phyloP scores from a whole-genome alignment of 768 basidiomycete genomes.

The Fistulinella prunicolor region DNA sequence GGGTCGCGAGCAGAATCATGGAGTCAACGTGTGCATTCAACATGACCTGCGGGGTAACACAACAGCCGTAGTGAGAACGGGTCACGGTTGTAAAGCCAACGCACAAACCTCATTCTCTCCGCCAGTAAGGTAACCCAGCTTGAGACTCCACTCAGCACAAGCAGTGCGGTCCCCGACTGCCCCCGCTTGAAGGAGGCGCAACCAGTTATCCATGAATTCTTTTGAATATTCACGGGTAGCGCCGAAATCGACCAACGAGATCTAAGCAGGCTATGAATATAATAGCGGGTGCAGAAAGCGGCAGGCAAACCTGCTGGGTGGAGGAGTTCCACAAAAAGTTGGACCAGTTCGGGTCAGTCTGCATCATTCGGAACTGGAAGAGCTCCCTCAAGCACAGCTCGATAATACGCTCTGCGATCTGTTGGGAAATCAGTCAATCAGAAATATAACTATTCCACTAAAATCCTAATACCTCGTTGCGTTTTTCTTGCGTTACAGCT shows the following conservation, averaged over 20 bases:
- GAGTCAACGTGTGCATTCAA: constrained; percentile 81
- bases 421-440: neutral
- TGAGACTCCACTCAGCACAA: constrained; percentile 72
- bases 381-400: constrained; percentile 88
- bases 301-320: constrained; percentile 53
- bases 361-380: constrained; percentile 90
- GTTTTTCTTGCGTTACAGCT: constrained; percentile 57
- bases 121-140: constrained; percentile 88
- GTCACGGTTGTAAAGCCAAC: neutral
- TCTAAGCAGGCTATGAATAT: constrained; percentile 34
- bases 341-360: constrained; percentile 98
- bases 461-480: constrained; percentile 62
- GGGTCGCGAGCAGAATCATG: constrained; percentile 79
- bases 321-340: constrained; percentile 88
- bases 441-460: neutral
- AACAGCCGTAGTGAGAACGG: neutral
- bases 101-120: constrained; percentile 71
- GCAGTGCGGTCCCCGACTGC: constrained; percentile 60
- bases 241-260: constrained; percentile 94
- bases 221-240: constrained; percentile 85
- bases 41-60: constrained; percentile 52
- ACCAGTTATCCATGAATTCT: constrained; percentile 87
- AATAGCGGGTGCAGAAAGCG: neutral
- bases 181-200: constrained; percentile 78
- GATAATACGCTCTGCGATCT: constrained; percentile 85